Evolutionary conservation across 257 asterid species (phyloP).

Genomic region (Solanum corneliomulleri): DNA sequence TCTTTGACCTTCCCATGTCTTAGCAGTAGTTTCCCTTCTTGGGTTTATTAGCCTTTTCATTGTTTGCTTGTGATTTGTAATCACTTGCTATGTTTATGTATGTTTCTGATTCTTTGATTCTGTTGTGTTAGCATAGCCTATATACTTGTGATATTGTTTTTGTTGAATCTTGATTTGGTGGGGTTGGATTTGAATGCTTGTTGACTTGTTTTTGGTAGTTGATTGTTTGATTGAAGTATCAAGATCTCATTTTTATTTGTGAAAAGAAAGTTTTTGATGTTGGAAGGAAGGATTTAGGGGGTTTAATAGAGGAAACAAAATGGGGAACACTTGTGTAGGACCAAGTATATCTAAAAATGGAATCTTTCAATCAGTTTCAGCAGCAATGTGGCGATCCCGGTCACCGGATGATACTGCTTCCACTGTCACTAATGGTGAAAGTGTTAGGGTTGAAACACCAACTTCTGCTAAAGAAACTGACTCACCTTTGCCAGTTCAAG

Average conservation of each 20-base stretch:
- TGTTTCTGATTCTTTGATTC: neutral
- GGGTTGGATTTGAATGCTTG: neutral
- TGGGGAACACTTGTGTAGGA: slow-evolving; percentile 12
- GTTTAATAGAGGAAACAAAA: neutral
- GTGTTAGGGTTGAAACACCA: slow-evolving; percentile 2
- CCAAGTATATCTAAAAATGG: slow-evolving; percentile 10
- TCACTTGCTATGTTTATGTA: neutral
- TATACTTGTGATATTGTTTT: neutral
- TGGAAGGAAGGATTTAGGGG: neutral
- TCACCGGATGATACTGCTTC: slow-evolving; percentile 1
- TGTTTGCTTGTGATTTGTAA: neutral
- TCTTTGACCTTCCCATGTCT: neutral
- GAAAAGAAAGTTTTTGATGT: neutral
- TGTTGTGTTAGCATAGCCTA: neutral
- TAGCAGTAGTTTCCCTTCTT: neutral
- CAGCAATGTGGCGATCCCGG: slow-evolving; percentile 9
- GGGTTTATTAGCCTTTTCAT: neutral
- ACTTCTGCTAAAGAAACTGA: neutral
- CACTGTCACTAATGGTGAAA: neutral
- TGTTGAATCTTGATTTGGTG: neutral
- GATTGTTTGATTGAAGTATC: neutral
- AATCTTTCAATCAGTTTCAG: slow-evolving; percentile 9
- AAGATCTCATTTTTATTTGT: neutral
- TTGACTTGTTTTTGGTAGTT: neutral
- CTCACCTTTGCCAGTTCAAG: slow-evolving; percentile 1